phyloP scores from a whole-genome alignment of 257 asterid genomes.

The Solanum megistacrolobum region DNA sequence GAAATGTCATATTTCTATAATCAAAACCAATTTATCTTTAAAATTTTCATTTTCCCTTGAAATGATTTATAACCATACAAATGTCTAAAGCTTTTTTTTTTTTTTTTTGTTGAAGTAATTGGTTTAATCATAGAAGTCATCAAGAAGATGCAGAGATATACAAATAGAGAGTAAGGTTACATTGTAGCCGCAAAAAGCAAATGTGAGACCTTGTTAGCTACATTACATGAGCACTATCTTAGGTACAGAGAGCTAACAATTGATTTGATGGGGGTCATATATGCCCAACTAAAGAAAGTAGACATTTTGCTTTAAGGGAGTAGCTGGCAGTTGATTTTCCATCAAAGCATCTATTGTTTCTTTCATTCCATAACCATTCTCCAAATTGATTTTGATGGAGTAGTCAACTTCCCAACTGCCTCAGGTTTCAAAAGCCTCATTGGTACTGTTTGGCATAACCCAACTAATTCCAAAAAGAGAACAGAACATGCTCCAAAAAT shows the following conservation, averaged over 20 bases:
- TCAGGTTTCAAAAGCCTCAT: not conserved
- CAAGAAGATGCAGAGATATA: not conserved
- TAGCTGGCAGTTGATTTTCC: not conserved
- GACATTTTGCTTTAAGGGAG: not conserved
- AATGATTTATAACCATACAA: not conserved
- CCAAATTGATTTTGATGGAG: not conserved
- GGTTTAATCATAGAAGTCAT: not conserved
- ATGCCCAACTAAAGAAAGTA: not conserved
- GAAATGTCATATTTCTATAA: not conserved
- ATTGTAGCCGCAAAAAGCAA: not conserved
- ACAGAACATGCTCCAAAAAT: not conserved
- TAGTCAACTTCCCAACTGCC: not conserved
- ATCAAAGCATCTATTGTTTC: not conserved
- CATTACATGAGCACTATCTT: not conserved
- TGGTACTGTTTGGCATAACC: not conserved
- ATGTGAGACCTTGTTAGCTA: not conserved
- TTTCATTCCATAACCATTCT: not conserved
- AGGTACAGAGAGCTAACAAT: not conserved
- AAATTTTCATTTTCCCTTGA: not conserved
- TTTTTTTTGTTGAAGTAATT: not conserved
- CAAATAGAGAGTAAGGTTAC: not conserved
- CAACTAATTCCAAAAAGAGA: not conserved
- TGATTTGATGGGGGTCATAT: not conserved
- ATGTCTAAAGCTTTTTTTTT: not conserved
- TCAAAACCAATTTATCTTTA: not conserved